Conservation (phyloP, 1,139 yeast species). For the Taphrina pruni region DNA sequence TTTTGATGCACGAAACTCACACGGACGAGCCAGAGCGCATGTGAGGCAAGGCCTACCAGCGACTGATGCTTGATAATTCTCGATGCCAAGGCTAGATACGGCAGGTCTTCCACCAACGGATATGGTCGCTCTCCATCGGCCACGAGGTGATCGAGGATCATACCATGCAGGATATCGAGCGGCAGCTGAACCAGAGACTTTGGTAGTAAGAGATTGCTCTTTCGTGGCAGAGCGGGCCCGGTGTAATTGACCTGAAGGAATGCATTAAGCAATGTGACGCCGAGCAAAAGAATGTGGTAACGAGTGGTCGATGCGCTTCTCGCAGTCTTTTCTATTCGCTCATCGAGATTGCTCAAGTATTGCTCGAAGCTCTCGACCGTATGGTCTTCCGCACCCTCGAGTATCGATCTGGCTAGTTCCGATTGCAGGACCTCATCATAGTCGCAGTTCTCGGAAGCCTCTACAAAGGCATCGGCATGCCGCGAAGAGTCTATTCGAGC, state of each 20-base stretch:
- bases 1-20: slow-evolving; percentile 53
- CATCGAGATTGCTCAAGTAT: slow-evolving; percentile 10
- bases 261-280: slow-evolving; percentile 62
- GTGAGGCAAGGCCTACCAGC: slow-evolving; percentile 23
- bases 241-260: slow-evolving; percentile 81
- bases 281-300: slow-evolving; percentile 43
- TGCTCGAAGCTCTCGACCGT: slow-evolving; percentile 3
- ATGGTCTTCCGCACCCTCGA: not conserved
- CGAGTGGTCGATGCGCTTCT: not conserved
- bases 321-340: not conserved
- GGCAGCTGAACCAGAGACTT: slow-evolving; percentile 42
- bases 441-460: slow-evolving; percentile 15
- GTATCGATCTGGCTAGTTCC: slow-evolving; percentile 12
- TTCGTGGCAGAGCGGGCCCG: slow-evolving; percentile 69
- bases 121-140: slow-evolving; percentile 50
- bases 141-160: slow-evolving; percentile 49
- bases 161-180: slow-evolving; percentile 40
- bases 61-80: slow-evolving; percentile 45
- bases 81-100: slow-evolving; percentile 49
- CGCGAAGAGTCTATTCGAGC: not conserved
- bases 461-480: not conserved
- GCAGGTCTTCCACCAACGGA: slow-evolving; percentile 50
- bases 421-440: slow-evolving; percentile 15
- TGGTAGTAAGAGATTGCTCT: slow-evolving; percentile 47
- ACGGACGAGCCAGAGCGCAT: slow-evolving; percentile 52